Percentiles rank a stretch among this genome's conserved stretches.
These are phyloP conservation scores for Wickerhamiella infanticola DNA, from an alignment of 1,139 yeast genomes.

Conservation along the genomic window DNA sequence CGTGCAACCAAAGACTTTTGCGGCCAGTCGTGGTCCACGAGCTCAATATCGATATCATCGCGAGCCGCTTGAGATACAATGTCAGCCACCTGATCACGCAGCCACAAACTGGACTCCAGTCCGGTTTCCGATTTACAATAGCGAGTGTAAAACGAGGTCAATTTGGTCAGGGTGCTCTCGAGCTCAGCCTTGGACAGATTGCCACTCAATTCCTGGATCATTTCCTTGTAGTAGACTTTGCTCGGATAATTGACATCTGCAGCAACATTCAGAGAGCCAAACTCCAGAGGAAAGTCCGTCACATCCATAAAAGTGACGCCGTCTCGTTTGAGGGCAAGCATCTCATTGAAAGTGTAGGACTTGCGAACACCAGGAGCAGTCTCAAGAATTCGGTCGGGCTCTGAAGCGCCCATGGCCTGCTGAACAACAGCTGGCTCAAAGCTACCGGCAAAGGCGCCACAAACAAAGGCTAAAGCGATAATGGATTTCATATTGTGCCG, in stretches of 20 bases:
- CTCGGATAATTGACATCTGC: constrained; percentile 33
- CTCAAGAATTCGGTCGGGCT: constrained; percentile 19
- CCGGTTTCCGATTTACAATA: constrained; percentile 67
- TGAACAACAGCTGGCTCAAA: not conserved
- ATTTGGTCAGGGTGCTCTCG: constrained; percentile 39
- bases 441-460: not conserved
- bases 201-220: constrained; percentile 30
- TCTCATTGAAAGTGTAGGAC: constrained; percentile 40
- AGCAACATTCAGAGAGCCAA: constrained; percentile 25
- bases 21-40: constrained; percentile 39
- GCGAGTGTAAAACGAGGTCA: constrained; percentile 64
- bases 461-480: not conserved
- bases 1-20: constrained; percentile 42
- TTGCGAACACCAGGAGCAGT: constrained; percentile 24
- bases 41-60: constrained; percentile 24
- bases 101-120: constrained; percentile 57
- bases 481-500: not conserved
- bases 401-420: not conserved
- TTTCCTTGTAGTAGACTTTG: constrained; percentile 25
- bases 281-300: constrained; percentile 30
- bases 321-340: constrained; percentile 36
- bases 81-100: constrained; percentile 35
- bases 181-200: constrained; percentile 34
- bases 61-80: constrained; percentile 22
- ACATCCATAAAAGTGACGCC: constrained; percentile 57